Evolutionary conservation across 208 protist genomes (phyloP), one percentile per base, ranked within the genome.

Genomic region (Trypanosoma brucei): DNA sequence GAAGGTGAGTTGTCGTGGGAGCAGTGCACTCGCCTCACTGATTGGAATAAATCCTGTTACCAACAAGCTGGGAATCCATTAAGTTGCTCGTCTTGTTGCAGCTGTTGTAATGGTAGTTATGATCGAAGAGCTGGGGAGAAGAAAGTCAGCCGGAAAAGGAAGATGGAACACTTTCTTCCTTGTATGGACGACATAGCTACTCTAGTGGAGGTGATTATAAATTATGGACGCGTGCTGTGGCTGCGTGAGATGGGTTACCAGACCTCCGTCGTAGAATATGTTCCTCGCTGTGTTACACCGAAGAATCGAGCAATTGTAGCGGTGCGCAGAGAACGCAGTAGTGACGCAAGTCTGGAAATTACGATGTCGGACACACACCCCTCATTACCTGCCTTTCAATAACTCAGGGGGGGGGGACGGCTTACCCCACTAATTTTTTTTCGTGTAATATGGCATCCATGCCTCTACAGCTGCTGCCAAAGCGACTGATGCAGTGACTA

Each of bases 231-330:
- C 8, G 58, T 85, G 14, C 59, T 72, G 33, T 91, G 83, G 84
- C 67, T 91, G n/a, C 65, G 66, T 33, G 45, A 62, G 6, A 61
- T 61, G 7, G 76, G 76, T 13, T 94, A 94, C 63, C 35, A 75
- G 6, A 72, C 77, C 31, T 44, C 37, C 5, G 68, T 80, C 8
- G 62, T 89, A 3, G 49, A 81, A 62, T 94, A 88, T 63, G 84
- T 90, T 35, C 84, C 87, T 33, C 62, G 75, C 39, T 81, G 74
- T 40, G 80, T 90, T 42, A 94, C 87, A 30, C 84, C 87, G 1
- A 94, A 94, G 61, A 91, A 94, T 59, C 81, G 76, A 45, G 87
- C 80, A 46, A 83, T 89, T 49, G 77, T 94, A 2, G 87, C 79
- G 9, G 48, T 81, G 4, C 66, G 68, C 44, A 51, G 2, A 52